Percentiles rank a stretch among this genome's conserved stretches.
These are phyloP conservation scores for Liquidambar formosana DNA, from an alignment of 164 flowering plant genomes.

Conservation along the genomic window DNA sequence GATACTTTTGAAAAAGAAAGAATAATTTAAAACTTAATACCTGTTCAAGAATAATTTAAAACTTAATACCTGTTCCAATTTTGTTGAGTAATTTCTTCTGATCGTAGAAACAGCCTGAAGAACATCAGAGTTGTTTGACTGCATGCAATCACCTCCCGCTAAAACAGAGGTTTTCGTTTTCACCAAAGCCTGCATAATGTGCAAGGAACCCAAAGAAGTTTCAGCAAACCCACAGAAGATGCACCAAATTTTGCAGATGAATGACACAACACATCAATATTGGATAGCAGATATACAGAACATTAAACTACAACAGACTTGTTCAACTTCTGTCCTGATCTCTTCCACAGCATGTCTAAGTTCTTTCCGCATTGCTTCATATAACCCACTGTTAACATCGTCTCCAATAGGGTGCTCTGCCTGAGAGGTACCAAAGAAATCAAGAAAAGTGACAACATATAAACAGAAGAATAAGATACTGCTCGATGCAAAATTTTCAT, in stretches of 20 bases:
- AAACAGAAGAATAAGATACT: neutral
- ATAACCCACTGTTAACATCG: slow-evolving; percentile 44
- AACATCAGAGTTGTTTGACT: slow-evolving; percentile 35
- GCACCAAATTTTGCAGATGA: slow-evolving; percentile 7
- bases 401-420: slow-evolving; percentile 60
- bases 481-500: neutral
- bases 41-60: neutral
- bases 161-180: slow-evolving; percentile 31
- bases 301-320: slow-evolving; percentile 34
- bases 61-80: slow-evolving; percentile 57
- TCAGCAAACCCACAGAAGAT: slow-evolving; percentile 6
- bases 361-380: slow-evolving; percentile 76
- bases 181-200: slow-evolving; percentile 44
- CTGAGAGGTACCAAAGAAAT: slow-evolving; percentile 32
- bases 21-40: neutral
- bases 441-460: slow-evolving; percentile 10
- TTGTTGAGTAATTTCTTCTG: slow-evolving; percentile 47
- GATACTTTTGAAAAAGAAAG: neutral
- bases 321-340: slow-evolving; percentile 67
- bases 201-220: neutral
- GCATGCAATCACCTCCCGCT: slow-evolving; percentile 27
- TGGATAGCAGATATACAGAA: neutral
- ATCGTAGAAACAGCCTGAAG: slow-evolving; percentile 45
- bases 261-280: neutral
- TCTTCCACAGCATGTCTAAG: slow-evolving; percentile 80